Percentiles rank a stretch among this genome's conserved stretches.
These are phyloP conservation scores for Diaporthe citrichinensis DNA, from an alignment of 2,329 filamentous ascomycete genomes.

Conservation along the genomic window DNA sequence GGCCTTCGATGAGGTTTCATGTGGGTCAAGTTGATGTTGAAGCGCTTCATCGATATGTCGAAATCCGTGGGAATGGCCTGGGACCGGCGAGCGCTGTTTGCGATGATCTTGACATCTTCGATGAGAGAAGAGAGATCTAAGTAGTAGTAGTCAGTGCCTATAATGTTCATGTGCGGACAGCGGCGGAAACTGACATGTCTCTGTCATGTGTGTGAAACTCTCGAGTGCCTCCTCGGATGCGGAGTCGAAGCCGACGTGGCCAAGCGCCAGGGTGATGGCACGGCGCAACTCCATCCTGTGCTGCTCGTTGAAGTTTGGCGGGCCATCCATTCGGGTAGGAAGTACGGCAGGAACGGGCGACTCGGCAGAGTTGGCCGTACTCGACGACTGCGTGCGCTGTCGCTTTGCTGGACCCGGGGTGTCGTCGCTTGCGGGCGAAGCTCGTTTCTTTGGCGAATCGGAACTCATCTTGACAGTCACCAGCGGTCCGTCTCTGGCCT, in stretches of 20 bases:
- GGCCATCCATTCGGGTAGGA: constrained; percentile 26
- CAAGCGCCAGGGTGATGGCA: constrained; percentile 68
- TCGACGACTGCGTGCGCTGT: constrained; percentile 43
- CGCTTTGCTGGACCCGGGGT: constrained; percentile 51
- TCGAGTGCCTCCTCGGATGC: constrained; percentile 71
- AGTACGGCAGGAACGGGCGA: constrained; percentile 19
- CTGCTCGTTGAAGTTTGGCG: constrained; percentile 48
- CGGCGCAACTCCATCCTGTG: constrained; percentile 64
- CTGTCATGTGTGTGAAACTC: constrained; percentile 68
- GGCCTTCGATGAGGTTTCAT: constrained; percentile 70
- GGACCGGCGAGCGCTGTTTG: constrained; percentile 65
- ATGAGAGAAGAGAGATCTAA: constrained; percentile 65
- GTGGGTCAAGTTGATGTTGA: constrained; percentile 65
- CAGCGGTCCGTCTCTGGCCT: not conserved
- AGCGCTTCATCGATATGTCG: constrained; percentile 64
- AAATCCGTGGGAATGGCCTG: constrained; percentile 71
- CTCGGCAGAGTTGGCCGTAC: constrained; percentile 38
- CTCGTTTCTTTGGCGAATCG: constrained; percentile 51
- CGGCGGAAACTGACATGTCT: constrained; percentile 64
- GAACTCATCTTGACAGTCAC: constrained; percentile 25
- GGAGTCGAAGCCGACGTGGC: constrained; percentile 71
- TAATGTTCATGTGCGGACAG: constrained; percentile 1
- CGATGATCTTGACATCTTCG: constrained; percentile 61
- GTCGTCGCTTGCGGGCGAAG: constrained; percentile 49
- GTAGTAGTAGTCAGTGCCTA: constrained; percentile 26